Conservation (phyloP, 2,329 filamentous ascomycete species). For the Calycina herbarum region DNA sequence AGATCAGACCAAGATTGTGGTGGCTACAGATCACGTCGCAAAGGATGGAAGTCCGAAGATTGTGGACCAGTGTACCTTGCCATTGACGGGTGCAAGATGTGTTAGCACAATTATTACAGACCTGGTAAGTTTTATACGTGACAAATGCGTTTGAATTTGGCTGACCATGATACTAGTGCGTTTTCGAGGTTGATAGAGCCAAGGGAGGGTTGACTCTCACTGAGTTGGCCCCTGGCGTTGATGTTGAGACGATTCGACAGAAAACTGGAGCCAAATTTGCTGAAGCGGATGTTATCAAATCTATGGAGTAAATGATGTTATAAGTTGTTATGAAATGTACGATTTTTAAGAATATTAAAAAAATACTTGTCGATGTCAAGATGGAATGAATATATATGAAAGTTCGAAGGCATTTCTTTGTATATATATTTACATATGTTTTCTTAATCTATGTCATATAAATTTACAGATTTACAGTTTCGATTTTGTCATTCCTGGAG, state of each 20-base stretch:
- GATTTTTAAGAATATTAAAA: not conserved
- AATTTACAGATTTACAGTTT: slow-evolving; percentile 40
- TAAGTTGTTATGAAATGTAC: not conserved
- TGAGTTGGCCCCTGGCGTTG: slow-evolving; percentile 68
- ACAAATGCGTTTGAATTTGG: slow-evolving; percentile 9
- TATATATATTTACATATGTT: slow-evolving; percentile 8
- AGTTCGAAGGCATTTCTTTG: not conserved
- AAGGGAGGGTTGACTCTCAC: slow-evolving; percentile 65
- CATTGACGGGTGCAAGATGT: slow-evolving; percentile 54
- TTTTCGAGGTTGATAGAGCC: slow-evolving; percentile 66
- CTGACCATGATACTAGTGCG: slow-evolving; percentile 49
- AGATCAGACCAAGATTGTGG: slow-evolving; percentile 70
- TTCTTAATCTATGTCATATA: not conserved
- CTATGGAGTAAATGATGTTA: slow-evolving; percentile 40
- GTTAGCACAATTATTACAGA: slow-evolving; percentile 20
- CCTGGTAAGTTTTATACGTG: slow-evolving; percentile 13
- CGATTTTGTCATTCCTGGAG: slow-evolving; percentile 46
- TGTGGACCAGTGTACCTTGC: slow-evolving; percentile 62
- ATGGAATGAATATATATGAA: not conserved
- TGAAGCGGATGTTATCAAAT: slow-evolving; percentile 58
- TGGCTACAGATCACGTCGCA: slow-evolving; percentile 68
- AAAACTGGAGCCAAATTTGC: slow-evolving; percentile 71
- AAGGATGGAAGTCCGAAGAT: slow-evolving; percentile 69
- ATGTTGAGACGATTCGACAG: slow-evolving; percentile 64
- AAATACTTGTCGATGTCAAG: not conserved